Conservation (phyloP, 192 early-diverging fungal genomes). For the Backusella parvicylindrica region DNA sequence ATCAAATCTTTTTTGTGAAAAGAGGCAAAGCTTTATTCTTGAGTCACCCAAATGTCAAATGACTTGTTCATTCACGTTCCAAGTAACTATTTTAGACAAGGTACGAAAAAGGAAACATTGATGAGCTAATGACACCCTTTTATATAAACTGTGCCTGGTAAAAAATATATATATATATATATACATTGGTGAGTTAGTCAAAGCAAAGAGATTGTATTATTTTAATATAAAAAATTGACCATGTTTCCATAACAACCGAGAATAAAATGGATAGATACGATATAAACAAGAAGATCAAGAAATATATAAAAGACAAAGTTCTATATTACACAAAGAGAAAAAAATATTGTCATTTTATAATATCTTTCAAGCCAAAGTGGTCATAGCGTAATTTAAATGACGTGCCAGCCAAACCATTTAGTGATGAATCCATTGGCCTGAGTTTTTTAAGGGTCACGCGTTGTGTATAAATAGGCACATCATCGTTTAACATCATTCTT, state of each 20-base stretch:
- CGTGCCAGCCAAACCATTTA: not conserved
- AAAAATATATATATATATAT: not conserved
- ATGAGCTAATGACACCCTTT: slow-evolving; percentile 5
- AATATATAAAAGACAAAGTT: not conserved
- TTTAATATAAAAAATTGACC: not conserved
- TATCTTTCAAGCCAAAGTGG: not conserved
- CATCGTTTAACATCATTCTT: not conserved
- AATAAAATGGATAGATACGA: not conserved
- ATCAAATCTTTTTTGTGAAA: not conserved
- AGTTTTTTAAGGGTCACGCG: not conserved
- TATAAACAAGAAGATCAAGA: not conserved
- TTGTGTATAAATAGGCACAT: not conserved
- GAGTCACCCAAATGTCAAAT: slow-evolving; percentile 11
- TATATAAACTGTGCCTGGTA: not conserved
- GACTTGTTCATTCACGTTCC: slow-evolving; percentile 11
- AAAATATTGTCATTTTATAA: slow-evolving; percentile 8
- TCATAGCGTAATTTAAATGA: slow-evolving; percentile 14
- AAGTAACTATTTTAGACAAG: not conserved
- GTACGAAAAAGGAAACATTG: slow-evolving; percentile 1
- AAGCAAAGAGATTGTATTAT: not conserved
- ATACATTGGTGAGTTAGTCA: not conserved
- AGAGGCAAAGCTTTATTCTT: slow-evolving; percentile 1
- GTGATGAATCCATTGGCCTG: not conserved
- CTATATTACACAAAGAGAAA: not conserved
- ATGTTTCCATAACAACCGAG: not conserved